Conservation (phyloP, 2,329 filamentous ascomycete species). For the Dactylella cylindrospora region DNA sequence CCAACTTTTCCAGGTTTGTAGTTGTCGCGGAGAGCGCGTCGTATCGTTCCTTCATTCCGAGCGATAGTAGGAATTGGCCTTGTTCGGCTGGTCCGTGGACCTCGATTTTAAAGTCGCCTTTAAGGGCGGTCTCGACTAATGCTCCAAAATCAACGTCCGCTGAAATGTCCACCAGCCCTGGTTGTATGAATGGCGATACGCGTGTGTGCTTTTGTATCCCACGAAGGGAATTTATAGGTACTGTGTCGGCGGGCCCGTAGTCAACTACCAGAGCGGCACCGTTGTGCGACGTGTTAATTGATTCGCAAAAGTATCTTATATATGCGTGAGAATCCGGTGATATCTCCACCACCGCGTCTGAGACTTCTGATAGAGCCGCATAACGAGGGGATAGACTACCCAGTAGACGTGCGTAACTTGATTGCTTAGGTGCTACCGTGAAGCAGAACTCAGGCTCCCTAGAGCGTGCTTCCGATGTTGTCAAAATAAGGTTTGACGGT, state of each 20-base stretch:
- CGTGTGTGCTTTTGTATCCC: slow-evolving; percentile 77
- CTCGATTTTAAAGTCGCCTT: slow-evolving; percentile 76
- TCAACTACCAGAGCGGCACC: slow-evolving; percentile 94
- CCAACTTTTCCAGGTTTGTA: slow-evolving; percentile 57
- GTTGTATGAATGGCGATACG: slow-evolving; percentile 75
- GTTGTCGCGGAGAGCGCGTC: slow-evolving; percentile 62
- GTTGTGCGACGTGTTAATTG: slow-evolving; percentile 68
- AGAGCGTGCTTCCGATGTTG: slow-evolving; percentile 41
- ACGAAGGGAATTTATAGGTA: slow-evolving; percentile 85
- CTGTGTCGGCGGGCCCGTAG: slow-evolving; percentile 76
- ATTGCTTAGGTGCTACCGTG: slow-evolving; percentile 71
- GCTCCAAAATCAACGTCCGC: slow-evolving; percentile 92
- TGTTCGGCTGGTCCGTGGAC: slow-evolving; percentile 91
- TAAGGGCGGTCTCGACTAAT: slow-evolving; percentile 76
- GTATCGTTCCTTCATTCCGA: slow-evolving; percentile 82
- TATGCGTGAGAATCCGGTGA: slow-evolving; percentile 84
- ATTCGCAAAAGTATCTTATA: slow-evolving; percentile 74
- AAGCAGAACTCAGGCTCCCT: slow-evolving; percentile 81
- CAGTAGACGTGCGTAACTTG: slow-evolving; percentile 80
- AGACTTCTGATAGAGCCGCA: slow-evolving; percentile 67
- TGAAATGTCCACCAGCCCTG: slow-evolving; percentile 82
- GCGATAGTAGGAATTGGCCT: slow-evolving; percentile 71
- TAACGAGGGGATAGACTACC: slow-evolving; percentile 81
- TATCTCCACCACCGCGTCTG: slow-evolving; percentile 78
- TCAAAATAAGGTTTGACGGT: slow-evolving; percentile 51